Base-by-base conservation (phyloP, 2,329 filamentous ascomycete species). In the Colletotrichum sansevieriae region DNA sequence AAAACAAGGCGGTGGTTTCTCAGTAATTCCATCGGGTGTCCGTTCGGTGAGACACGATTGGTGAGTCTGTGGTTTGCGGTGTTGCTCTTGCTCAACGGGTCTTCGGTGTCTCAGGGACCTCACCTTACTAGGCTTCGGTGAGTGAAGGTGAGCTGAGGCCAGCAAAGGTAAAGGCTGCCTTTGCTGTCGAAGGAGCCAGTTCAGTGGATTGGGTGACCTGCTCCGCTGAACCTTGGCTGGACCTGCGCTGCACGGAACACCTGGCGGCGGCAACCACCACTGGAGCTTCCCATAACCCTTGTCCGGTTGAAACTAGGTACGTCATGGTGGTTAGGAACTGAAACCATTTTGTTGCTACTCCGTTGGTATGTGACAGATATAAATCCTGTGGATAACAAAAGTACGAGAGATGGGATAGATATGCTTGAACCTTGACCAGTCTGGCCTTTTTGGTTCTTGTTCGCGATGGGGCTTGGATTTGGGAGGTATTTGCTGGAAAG, bases 1-100 rank as follows among this genome's bases (percentile, higher is more conserved):
- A 68, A 44, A 68, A 64, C 37, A 68, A 58, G 12, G 37, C n/a
- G 41, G 39, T 11, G 11, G n/a, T 37, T 43, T 60, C 44, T 41
- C n/a, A 57, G 25, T 49, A 59, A 65, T 65, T 68, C 54, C 61
- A 68, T 54, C 60, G 56, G 56, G 60, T 39, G 25, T n/a, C 58
- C 33, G 29, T 46, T 56, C 54, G 61, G 60, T 59, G 54, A 68
- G 65, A 64, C 60, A 58, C 44, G 52, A 51, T 39, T 59, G 52
- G 51, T 20, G 33, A 51, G 59, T 51, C 41, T 12, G 52, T 29
- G 35, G 9, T 29, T 29, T 29, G 29, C 29, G 33, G 52, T 55
- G 52, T 29, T 10, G 52, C 20, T 55, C 52, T 29, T 10, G 52
- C 20, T 55, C 52, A 55, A 55, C 52, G 35, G 49, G 49, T 18